Conservation (phyloP, 768 basidiomycete genomes). For the Amylocystis lapponica region DNA sequence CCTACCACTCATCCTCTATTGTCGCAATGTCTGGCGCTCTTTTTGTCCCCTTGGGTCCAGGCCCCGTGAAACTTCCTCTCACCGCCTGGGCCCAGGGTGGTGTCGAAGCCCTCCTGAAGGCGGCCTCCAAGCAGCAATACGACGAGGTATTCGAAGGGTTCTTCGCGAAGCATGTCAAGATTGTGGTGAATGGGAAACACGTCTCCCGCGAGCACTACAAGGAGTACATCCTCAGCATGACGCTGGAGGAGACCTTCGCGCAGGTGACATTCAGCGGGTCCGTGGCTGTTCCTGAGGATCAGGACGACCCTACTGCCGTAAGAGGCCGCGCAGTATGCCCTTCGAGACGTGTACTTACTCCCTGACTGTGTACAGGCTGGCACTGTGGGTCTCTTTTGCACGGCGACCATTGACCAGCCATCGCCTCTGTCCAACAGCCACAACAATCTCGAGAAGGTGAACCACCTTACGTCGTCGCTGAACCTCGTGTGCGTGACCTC, state of each 20-base stretch:
- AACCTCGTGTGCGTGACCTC: slow-evolving; percentile 19
- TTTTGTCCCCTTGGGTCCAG: too few relatives aligned
- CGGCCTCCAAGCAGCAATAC: slow-evolving; percentile 31
- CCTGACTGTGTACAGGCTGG: slow-evolving; percentile 12
- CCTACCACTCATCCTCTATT: too few relatives aligned
- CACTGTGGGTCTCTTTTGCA: slow-evolving; percentile 19
- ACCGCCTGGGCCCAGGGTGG: slow-evolving; percentile 36
- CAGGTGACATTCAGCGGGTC: slow-evolving; percentile 24
- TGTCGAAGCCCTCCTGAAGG: slow-evolving; percentile 32
- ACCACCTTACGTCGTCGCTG: slow-evolving; percentile 18
- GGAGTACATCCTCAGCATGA: slow-evolving; percentile 25
- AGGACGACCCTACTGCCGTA: background rate
- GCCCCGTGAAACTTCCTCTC: slow-evolving; percentile 34
- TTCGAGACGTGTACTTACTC: background rate
- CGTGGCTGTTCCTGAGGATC: slow-evolving; percentile 24
- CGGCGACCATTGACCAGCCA: slow-evolving; percentile 17
- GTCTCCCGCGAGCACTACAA: slow-evolving; percentile 37
- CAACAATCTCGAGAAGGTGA: slow-evolving; percentile 18
- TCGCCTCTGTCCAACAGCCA: slow-evolving; percentile 12
- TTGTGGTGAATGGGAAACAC: slow-evolving; percentile 37
- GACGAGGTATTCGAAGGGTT: slow-evolving; percentile 35
- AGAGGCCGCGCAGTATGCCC: background rate
- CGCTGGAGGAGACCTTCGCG: slow-evolving; percentile 20
- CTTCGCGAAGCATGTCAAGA: slow-evolving; percentile 28
- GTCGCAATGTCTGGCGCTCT: too few relatives aligned